Conservation (phyloP, 2,329 filamentous ascomycete species). For the Epicoccum sorghinum region DNA sequence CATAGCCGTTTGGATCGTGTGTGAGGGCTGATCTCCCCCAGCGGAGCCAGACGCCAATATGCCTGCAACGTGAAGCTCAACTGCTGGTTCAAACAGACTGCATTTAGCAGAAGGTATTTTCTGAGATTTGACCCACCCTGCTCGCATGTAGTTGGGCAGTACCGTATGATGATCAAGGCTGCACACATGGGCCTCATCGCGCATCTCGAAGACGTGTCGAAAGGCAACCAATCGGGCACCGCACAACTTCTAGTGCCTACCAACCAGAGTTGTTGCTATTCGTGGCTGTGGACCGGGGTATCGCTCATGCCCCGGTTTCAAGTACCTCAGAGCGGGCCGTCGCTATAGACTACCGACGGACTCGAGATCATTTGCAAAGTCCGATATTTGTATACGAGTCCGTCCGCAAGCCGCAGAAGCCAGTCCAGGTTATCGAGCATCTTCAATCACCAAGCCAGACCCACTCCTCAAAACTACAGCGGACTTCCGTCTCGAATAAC, state of each 20-base stretch:
- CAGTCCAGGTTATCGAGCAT: neutral
- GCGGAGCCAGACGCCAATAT: too few relatives aligned
- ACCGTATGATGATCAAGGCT: neutral
- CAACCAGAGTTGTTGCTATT: constrained; percentile 23
- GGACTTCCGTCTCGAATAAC: constrained; percentile 1
- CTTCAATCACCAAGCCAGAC: neutral
- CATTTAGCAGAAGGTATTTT: too few relatives aligned
- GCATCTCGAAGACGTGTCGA: neutral
- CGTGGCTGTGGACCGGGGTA: constrained; percentile 15
- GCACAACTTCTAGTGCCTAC: neutral
- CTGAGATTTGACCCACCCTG: neutral
- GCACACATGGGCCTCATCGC: neutral
- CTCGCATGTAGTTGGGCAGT: neutral
- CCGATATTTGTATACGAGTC: constrained; percentile 19
- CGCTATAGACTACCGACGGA: constrained; percentile 24
- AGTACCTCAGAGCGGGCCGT: constrained; percentile 10
- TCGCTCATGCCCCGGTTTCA: constrained; percentile 17
- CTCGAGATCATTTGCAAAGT: constrained; percentile 14
- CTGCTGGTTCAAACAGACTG: too few relatives aligned
- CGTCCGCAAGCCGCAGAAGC: constrained; percentile 18
- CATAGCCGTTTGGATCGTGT: neutral
- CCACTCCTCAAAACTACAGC: constrained; percentile 3
- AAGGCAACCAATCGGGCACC: neutral
- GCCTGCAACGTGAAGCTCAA: too few relatives aligned
- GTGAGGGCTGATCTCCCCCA: too few relatives aligned